Evolutionary conservation across 148 eudicot species (phyloP).

Genomic region (Cornus controversa): DNA sequence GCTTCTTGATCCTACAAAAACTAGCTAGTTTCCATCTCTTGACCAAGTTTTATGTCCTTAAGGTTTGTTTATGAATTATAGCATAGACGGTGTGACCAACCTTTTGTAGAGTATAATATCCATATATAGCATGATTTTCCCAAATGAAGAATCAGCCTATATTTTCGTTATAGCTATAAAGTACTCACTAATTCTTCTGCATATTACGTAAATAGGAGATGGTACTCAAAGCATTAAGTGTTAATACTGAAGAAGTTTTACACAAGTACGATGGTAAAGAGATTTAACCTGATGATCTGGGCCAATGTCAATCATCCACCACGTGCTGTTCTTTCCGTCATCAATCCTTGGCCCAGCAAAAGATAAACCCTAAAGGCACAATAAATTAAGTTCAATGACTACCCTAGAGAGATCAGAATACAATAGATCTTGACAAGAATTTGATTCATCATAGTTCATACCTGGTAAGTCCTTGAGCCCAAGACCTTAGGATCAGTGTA

Average conservation of each 20-base stretch:
- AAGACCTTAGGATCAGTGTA: constrained; percentile 88
- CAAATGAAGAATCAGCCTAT: too few relatives aligned
- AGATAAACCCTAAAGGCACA: constrained; percentile 65
- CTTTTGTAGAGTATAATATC: too few relatives aligned
- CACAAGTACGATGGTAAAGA: neutral
- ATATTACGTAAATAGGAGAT: neutral
- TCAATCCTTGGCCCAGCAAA: constrained; percentile 82
- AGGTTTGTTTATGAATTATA: too few relatives aligned
- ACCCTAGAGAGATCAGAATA: neutral
- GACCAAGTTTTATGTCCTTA: too few relatives aligned
- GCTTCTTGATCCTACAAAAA: neutral
- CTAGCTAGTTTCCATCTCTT: neutral
- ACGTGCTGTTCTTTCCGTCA: constrained; percentile 64
- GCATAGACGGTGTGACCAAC: too few relatives aligned
- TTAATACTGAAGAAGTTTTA: neutral
- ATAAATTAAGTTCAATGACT: constrained; percentile 1
- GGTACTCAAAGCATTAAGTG: neutral
- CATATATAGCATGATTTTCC: too few relatives aligned
- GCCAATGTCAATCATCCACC: constrained; percentile 95
- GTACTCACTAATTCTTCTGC: neutral
- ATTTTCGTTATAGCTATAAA: neutral
- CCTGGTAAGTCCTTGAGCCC: constrained; percentile 92
- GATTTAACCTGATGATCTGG: constrained; percentile 72
- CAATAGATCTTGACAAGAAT: neutral
- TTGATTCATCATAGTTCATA: constrained; percentile 13